Evolutionary conservation across 257 asterid genomes (phyloP), one percentile per base, ranked within the genome.

Genomic region (Rubia yunnanensis): DNA sequence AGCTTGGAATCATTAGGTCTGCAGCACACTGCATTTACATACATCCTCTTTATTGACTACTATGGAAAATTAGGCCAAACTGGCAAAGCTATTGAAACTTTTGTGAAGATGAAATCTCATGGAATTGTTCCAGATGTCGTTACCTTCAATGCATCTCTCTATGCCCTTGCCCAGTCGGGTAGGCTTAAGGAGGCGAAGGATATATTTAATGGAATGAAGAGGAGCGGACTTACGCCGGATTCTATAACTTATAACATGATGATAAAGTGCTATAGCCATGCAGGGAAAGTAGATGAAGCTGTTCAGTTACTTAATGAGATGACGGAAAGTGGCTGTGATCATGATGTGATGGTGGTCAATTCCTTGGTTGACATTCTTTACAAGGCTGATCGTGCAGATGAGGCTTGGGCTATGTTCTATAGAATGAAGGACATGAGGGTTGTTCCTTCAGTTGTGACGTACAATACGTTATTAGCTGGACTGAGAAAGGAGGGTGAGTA

Each of bases 381-480:
- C 79, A 92, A 87, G 84, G 86, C 84, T 63, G 89, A 75, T 73
- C 81, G 97, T 70, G 77, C 88, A 31, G 72, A 74, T 31, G 96
- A 92, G 69, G 98, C 98, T 1, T 92, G 97, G 98, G 80, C 77
- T 44, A 65, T 83, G 85, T 92, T 87, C 67, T 24, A 71, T 73
- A 81, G 77, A 77, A 85, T 92, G 91, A 84, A 87, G 85, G 94
- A 83, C 60, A 68, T 89, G 83, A 84, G 80, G 48, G 86, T 89
- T 66, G 79, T 70, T 71, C 98, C 98, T 38, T 81, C 88, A 1
- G 95, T 92, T n/a, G 98, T 92, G 79, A 92, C 98, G 13, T 92
- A 92, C 82, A 92, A 92, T 79, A 92, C 97, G 2, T 70, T 92
- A 60, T 81, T 92, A 77, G 88, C 97, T 80, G 98, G 98, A 70